Conservation (phyloP, 108 stramenopile species). For the Cylindrotheca fusiformis region DNA sequence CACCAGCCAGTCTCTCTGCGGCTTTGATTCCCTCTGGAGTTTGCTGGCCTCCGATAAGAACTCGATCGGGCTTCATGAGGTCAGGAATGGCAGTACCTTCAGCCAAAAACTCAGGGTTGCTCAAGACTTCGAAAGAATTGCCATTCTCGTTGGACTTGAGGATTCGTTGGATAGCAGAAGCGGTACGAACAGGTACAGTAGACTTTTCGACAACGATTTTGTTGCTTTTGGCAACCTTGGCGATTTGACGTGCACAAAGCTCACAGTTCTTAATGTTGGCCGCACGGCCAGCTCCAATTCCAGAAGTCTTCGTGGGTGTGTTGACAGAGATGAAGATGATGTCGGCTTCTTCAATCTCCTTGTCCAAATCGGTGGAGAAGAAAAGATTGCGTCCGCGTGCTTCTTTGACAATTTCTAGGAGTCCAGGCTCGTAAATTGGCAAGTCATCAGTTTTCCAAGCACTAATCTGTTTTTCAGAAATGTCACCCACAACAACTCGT, state of each 20-base stretch:
- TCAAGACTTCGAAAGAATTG: conserved; percentile 93
- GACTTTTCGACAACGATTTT: conserved; percentile 99
- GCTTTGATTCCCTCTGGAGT: conserved; percentile 85
- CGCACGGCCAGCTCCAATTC: conserved; percentile 98
- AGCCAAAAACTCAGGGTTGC: conserved; percentile 99
- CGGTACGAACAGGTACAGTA: conserved; percentile 98
- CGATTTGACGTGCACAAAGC: conserved; percentile 98
- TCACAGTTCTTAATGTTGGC: conserved; percentile 99
- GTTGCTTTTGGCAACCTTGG: conserved; percentile 79
- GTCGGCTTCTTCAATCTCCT: conserved; percentile 89
- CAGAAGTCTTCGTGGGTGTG: conserved; percentile 98
- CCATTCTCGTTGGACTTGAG: conserved; percentile 92
- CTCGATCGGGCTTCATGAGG: conserved; percentile 93
- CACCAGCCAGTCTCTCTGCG: conserved; percentile 70
- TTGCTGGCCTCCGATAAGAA: conserved; percentile 97
- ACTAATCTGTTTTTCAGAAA: conserved; percentile 91
- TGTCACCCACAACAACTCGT: conserved; percentile 96
- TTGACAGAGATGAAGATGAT: conserved; percentile 99
- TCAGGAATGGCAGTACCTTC: conserved; percentile 98
- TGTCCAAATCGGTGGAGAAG: conserved; percentile 97
- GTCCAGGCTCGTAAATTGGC: conserved; percentile 99
- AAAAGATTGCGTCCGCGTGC: conserved; percentile 90
- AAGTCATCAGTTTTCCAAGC: conserved; percentile 95
- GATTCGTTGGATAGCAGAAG: conserved; percentile 94
- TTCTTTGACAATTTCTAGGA: conserved; percentile 87